A percentile compares a stretch with the other conserved stretches of the same genome.
Conservation (phyloP, 768 basidiomycete species). For the Russula olivacea region DNA sequence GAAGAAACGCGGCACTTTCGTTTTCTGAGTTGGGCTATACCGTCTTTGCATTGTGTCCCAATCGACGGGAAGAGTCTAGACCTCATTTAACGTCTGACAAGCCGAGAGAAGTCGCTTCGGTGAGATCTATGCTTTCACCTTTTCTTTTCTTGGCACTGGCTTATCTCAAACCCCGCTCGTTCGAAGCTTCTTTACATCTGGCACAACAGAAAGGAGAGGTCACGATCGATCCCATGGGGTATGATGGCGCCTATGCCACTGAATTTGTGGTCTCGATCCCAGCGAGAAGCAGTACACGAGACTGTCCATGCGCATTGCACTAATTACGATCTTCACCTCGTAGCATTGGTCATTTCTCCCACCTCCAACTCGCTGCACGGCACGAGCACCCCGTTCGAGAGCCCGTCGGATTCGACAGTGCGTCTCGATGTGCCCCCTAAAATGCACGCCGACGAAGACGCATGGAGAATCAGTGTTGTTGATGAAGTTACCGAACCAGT, state of each 20-base stretch:
- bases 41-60: conserved; percentile 32
- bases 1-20: conserved; percentile 29
- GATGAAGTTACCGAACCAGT: conserved; percentile 30
- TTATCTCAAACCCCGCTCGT: not conserved
- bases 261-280: conserved; percentile 29
- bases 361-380: conserved; percentile 4
- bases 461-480: conserved; percentile 25
- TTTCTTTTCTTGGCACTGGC: conserved; percentile 1
- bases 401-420: not conserved
- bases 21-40: conserved; percentile 35
- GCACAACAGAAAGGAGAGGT: conserved; percentile 32
- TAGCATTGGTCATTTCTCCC: conserved; percentile 30
- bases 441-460: conserved; percentile 11
- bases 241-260: conserved; percentile 32
- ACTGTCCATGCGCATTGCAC: conserved; percentile 32
- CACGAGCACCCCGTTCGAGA: conserved; percentile 3
- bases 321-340: conserved; percentile 30
- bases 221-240: conserved; percentile 30
- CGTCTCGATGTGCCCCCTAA: not conserved
- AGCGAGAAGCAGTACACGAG: conserved; percentile 31
- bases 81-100: not conserved
- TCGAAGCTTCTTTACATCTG: conserved; percentile 32
- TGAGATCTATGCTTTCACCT: conserved; percentile 20
- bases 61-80: conserved; percentile 16
- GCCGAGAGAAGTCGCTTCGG: conserved; percentile 27